A percentile compares a stretch with the other conserved stretches of the same genome.
Evolutionary conservation across 78 protist species (phyloP).

Genomic region (Anaeramoeba ignava): DNA sequence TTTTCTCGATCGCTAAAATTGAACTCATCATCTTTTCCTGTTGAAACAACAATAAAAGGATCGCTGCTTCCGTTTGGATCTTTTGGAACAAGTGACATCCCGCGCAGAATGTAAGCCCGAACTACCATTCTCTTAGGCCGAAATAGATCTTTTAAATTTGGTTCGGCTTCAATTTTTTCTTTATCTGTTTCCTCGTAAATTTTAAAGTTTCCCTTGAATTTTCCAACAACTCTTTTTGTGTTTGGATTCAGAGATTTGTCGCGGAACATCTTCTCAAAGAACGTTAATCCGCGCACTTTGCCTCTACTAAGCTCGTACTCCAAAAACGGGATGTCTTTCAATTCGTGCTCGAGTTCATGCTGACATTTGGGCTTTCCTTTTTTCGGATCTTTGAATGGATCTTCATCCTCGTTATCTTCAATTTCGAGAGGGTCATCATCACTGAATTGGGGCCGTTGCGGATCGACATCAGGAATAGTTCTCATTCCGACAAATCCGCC

Average conservation of each 20-base stretch:
- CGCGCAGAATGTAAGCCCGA: slow-evolving; percentile 11
- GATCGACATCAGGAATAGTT: neutral
- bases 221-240: slow-evolving; percentile 8
- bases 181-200: neutral
- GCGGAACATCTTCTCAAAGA: neutral
- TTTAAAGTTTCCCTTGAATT: slow-evolving; percentile 9
- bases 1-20: slow-evolving; percentile 6
- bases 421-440: too few relatives aligned
- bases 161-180: neutral
- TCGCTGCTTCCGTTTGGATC: slow-evolving; percentile 14
- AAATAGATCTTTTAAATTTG: neutral
- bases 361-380: neutral
- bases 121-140: neutral
- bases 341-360: neutral
- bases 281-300: neutral
- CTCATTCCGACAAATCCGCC: neutral
- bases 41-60: neutral
- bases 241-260: neutral
- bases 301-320: neutral
- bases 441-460: neutral
- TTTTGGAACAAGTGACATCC: slow-evolving; percentile 8
- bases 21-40: neutral
- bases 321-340: neutral
- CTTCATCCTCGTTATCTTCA: neutral
- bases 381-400: neutral